Conservation (phyloP, 2,329 filamentous ascomycete species). For the Botrytis porri region DNA sequence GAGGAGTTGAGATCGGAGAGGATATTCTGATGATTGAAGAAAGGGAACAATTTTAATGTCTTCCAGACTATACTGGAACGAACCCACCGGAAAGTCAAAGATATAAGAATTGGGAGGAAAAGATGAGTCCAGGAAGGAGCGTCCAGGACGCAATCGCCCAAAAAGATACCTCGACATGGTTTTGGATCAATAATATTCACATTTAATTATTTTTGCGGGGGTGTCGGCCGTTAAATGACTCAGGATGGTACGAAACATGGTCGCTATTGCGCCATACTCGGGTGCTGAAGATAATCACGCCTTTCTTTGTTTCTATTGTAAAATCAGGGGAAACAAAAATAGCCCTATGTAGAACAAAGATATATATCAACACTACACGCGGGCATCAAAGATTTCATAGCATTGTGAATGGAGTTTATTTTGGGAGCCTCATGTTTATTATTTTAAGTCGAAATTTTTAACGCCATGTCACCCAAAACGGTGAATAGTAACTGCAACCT, state of each 20-base stretch:
- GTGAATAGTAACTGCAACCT: neutral
- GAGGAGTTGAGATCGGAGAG: neutral
- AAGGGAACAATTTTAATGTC: neutral
- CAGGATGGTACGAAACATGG: slow-evolving; percentile 14
- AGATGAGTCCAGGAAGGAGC: slow-evolving; percentile 6
- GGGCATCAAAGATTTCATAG: neutral
- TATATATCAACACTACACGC: neutral
- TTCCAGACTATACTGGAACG: neutral
- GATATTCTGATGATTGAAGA: neutral
- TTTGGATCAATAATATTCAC: neutral
- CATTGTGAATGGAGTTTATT: neutral
- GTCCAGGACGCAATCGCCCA: slow-evolving; percentile 11
- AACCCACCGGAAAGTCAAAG: neutral
- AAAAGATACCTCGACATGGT: slow-evolving; percentile 14
- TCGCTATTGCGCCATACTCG: slow-evolving; percentile 17
- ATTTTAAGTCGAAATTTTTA: neutral
- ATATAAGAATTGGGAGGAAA: slow-evolving; percentile 2
- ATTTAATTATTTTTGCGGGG: neutral
- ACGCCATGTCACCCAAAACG: neutral
- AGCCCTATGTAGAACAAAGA: neutral
- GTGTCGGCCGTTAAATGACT: neutral
- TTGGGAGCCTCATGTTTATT: neutral
- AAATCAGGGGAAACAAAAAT: neutral
- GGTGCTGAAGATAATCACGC: slow-evolving; percentile 15
- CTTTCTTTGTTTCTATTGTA: slow-evolving; percentile 19